Base-by-base conservation (phyloP, 306 rosid species). In the Cyclanthera cordifolia region DNA sequence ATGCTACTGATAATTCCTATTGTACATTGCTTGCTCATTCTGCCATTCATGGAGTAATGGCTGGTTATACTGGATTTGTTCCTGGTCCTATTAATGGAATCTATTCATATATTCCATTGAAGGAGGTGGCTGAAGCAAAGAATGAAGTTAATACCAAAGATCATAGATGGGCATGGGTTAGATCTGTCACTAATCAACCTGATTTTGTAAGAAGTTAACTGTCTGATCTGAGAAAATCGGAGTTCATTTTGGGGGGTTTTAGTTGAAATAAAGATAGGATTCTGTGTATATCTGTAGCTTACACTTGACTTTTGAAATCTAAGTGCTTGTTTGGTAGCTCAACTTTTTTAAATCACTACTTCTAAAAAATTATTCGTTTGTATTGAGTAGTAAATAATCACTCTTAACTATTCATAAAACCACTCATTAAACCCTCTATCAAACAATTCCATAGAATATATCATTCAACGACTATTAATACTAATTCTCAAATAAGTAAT, bases 91-190 rank as follows among this genome's bases (percentile, higher is more conserved):
- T 89, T 43, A 89, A 85, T 76, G 88, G 86, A 7, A 82, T 37
- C 78, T 85, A 84, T 58, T 89, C 96, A 8, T 87, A 91, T 81
- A 88, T 91, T 76, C 90, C 86, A n/a, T 37, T 91, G 73, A 83
- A 84, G 60, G 96, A 88, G 72, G 88, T 88, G 14, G 90, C 97
- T 5, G 73, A 50, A 45, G 82, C 92, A 43, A 85, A 78, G 68
- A 87, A 84, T 74, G 81, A 66, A 4, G 96, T 91, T 49, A 70
- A 88, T 53, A 75, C 77, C 1, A 80, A 37, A 53, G 95, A 87
- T 70, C 96, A 85, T 74, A 84, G 77, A 64, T 88, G 97, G 97
- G 86, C 96, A n/a, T 91, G 96, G 96, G 85, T 91, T 54, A 88
- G 97, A 81, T 86, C 96, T 49, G 85, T 88, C 73, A 80, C 90